A percentile compares a stretch with the other conserved stretches of the same genome.
Evolutionary conservation across 192 early-diverging fungal genomes (phyloP).

Genomic region (Linnemannia elongata): DNA sequence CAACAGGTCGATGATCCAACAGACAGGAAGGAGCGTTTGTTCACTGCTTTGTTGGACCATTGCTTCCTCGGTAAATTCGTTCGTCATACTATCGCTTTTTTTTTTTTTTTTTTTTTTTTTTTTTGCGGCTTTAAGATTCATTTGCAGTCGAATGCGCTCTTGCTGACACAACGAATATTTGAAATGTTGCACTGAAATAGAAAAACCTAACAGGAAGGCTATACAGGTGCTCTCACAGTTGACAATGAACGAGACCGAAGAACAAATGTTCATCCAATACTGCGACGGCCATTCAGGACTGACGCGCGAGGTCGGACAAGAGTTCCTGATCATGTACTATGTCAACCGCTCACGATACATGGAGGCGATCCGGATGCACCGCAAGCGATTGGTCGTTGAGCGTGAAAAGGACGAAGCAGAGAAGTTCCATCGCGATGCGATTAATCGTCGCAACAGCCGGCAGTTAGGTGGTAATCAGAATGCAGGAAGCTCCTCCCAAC

Average conservation of each 20-base stretch:
- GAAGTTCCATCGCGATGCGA: slow-evolving; percentile 42
- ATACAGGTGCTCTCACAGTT: slow-evolving; percentile 29
- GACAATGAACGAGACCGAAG: slow-evolving; percentile 39
- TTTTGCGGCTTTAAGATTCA: neutral
- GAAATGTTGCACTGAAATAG: neutral
- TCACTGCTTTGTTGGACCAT: slow-evolving; percentile 29
- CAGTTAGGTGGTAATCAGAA: slow-evolving; percentile 4
- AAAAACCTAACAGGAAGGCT: slow-evolving; percentile 46
- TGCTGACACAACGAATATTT: neutral
- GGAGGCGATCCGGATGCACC: slow-evolving; percentile 53
- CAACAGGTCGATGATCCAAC: neutral
- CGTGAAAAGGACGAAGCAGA: slow-evolving; percentile 34
- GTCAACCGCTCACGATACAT: slow-evolving; percentile 47
- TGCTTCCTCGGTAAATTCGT: slow-evolving; percentile 33
- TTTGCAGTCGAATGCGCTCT: neutral
- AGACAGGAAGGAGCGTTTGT: slow-evolving; percentile 13
- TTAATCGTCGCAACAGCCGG: slow-evolving; percentile 34
- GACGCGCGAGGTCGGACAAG: slow-evolving; percentile 41
- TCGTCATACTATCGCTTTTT: neutral
- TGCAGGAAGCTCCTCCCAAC: neutral
- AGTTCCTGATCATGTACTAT: slow-evolving; percentile 51
- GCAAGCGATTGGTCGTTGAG: slow-evolving; percentile 21
- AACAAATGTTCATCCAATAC: slow-evolving; percentile 25
- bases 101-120: no score
- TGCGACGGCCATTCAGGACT: slow-evolving; percentile 31